These are phyloP conservation scores for Corchorus olitorius DNA, from an alignment of 345 rosid genomes.

Conservation along the genomic window DNA sequence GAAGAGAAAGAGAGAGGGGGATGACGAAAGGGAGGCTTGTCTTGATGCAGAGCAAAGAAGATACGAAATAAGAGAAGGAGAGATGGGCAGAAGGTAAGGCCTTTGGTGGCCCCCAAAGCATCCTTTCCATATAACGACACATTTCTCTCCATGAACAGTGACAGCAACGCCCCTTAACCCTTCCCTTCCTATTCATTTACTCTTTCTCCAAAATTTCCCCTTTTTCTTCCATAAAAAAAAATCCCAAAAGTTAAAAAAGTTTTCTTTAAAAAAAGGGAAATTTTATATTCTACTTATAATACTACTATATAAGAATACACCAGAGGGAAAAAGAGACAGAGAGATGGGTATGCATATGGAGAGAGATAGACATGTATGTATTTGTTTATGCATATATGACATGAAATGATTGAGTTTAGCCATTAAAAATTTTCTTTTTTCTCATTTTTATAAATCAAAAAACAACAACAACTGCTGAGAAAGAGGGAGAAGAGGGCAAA, in stretches of 20 bases:
- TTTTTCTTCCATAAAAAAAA: background rate
- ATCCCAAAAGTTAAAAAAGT: background rate
- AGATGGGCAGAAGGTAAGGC: constrained; percentile 28
- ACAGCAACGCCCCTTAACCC: background rate
- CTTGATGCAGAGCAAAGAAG: constrained; percentile 22
- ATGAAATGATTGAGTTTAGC: constrained; percentile 7
- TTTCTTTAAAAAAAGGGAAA: background rate
- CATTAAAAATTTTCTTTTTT: background rate
- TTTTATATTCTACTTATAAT: background rate
- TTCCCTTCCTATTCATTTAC: background rate
- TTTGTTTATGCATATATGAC: constrained; percentile 14
- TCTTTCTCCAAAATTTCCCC: background rate
- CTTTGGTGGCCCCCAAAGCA: constrained; percentile 24
- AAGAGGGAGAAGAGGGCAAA: background rate
- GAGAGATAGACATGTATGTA: constrained; percentile 1
- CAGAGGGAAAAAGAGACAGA: background rate
- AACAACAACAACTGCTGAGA: constrained; percentile 4
- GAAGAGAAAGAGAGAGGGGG: background rate
- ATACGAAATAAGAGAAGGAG: constrained; percentile 34
- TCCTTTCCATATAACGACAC: constrained; percentile 20
- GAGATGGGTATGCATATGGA: background rate
- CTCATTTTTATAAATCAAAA: background rate
- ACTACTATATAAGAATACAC: background rate
- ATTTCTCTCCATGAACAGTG: constrained; percentile 12
- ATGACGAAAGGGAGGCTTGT: constrained; percentile 26